Percentiles rank a stretch among this genome's conserved stretches.
These are phyloP conservation scores for Suaeda aralocaspica DNA, from an alignment of 148 eudicot genomes.

Conservation along the genomic window DNA sequence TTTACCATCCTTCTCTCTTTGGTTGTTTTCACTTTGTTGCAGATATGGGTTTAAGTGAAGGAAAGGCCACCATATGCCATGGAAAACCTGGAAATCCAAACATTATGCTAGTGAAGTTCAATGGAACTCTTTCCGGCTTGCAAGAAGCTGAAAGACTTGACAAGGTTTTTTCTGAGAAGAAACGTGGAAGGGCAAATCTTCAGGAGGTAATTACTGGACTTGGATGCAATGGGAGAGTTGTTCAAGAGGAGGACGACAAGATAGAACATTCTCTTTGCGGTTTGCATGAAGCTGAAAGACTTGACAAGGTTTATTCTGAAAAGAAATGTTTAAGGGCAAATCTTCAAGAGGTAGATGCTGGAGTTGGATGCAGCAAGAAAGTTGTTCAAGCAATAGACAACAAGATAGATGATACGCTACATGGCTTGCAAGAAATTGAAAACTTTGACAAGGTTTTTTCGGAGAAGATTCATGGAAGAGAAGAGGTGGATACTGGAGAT, in stretches of 20 bases:
- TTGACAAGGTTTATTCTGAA: too few species aligned
- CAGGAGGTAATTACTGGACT: slow-evolving; percentile 16
- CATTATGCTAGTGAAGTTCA: slow-evolving; percentile 43
- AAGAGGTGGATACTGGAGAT: too few species aligned
- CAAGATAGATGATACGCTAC: too few species aligned
- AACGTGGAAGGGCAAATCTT: slow-evolving; percentile 47
- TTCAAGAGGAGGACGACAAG: slow-evolving; percentile 21
- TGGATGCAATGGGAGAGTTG: slow-evolving; percentile 6
- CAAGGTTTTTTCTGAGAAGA: slow-evolving; percentile 30
- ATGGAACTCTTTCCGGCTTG: slow-evolving; percentile 44
- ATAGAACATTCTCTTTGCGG: slow-evolving; percentile 35
- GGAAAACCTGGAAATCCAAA: slow-evolving; percentile 48
- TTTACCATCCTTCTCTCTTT: slow-evolving; percentile 19
- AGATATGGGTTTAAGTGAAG: slow-evolving; percentile 45
- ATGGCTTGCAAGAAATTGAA: too few species aligned
- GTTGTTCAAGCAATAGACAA: too few species aligned
- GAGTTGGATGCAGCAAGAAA: too few species aligned
- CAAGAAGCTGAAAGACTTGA: slow-evolving; percentile 55
- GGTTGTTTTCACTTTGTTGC: slow-evolving; percentile 14
- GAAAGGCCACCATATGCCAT: slow-evolving; percentile 34
- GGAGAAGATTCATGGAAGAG: too few species aligned
- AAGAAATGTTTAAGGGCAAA: too few species aligned
- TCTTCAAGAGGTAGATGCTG: too few species aligned
- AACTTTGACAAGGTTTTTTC: too few species aligned
- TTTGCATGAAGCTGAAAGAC: slow-evolving; percentile 49